Evolutionary conservation across 352 stramenopile genomes (phyloP).

Genomic region (Saprolegnia diclina): DNA sequence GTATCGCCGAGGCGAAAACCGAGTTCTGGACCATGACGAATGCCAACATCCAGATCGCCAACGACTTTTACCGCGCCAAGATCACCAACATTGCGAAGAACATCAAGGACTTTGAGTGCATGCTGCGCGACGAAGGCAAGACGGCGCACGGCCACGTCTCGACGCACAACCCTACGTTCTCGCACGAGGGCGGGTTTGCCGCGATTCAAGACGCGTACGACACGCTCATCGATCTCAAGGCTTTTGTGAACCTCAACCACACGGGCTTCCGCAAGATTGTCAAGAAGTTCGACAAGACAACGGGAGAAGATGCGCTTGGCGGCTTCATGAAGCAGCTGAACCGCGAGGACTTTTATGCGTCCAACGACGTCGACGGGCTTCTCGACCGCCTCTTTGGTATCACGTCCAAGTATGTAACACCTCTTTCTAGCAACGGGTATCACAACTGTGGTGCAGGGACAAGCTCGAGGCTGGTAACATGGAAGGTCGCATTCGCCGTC

Average conservation of each 20-base stretch:
- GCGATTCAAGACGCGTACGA: constrained; percentile 86
- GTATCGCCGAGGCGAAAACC: constrained; percentile 47
- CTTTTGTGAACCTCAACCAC: constrained; percentile 89
- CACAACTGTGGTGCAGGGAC: constrained; percentile 41
- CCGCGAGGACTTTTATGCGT: constrained; percentile 72
- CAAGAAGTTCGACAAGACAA: constrained; percentile 93
- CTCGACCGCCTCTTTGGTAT: constrained; percentile 73
- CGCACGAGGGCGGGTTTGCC: constrained; percentile 62
- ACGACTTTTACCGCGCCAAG: constrained; percentile 77
- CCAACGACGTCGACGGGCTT: constrained; percentile 67
- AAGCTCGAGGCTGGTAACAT: constrained; percentile 86
- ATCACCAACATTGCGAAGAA: constrained; percentile 58
- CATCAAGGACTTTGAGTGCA: constrained; percentile 69
- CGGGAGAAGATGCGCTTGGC: constrained; percentile 56
- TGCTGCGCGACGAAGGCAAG: constrained; percentile 58
- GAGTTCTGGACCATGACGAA: constrained; percentile 80
- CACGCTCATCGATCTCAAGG: constrained; percentile 83
- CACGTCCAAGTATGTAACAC: constrained; percentile 57
- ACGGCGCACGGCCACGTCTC: constrained; percentile 67
- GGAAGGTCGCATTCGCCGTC: constrained; percentile 71
- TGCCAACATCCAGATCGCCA: constrained; percentile 76
- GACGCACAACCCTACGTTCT: constrained; percentile 48
- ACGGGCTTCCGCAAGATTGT: constrained; percentile 91
- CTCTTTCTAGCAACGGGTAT: constrained; percentile 25
- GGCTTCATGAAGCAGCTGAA: constrained; percentile 78